Base-by-base conservation (phyloP, 1,139 yeast genomes). In the Arxiozyma telluris region DNA sequence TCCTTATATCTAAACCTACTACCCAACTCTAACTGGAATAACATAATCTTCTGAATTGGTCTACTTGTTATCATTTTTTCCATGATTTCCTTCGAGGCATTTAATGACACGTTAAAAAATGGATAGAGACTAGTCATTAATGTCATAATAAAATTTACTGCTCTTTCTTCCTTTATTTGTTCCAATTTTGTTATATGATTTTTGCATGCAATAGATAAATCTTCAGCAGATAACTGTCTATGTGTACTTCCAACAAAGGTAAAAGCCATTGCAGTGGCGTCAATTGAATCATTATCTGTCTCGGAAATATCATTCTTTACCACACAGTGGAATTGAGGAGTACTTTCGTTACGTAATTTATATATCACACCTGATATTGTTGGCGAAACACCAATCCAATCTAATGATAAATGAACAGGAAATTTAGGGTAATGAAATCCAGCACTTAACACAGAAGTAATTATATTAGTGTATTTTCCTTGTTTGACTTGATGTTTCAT, bases 21-120 rank as follows among this genome's bases (percentile, higher is more conserved):
- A 4, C 70, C 70, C 11, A 69, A 57, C 53, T 69, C 72, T 42
- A 68, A 55, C 50, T 68, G 71, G 4, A 69, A 54, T 41, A 69
- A 53, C 63, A 67, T 64, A 1, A 68, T 59, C 51, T 66, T 68
- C 52, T 68, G 72, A 43, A 69, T 63, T 4, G 71, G 71, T 51
- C 70, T 66, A 42, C 70, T 66, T 23, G 68, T 63, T n/a, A 67
- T 61, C 57, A 68, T 63, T 50, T 68, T 69, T 47, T 69, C 71
- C 60, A 68, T 61, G 8, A 67, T 57, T 49, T 68, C 72, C 50
- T 64, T 65, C 17, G 70, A 65, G 6, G 71, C 69, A 53, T 68
- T 70, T 4, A 70, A 66, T 5, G 66, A 59, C 8, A 69, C 64
- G 49, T 69, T 69, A 51, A 68, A 69, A 44, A 69, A 63, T 30